Evolutionary conservation across 2,329 filamentous ascomycete genomes (phyloP).

Genomic region (Colletotrichum camelliae): DNA sequence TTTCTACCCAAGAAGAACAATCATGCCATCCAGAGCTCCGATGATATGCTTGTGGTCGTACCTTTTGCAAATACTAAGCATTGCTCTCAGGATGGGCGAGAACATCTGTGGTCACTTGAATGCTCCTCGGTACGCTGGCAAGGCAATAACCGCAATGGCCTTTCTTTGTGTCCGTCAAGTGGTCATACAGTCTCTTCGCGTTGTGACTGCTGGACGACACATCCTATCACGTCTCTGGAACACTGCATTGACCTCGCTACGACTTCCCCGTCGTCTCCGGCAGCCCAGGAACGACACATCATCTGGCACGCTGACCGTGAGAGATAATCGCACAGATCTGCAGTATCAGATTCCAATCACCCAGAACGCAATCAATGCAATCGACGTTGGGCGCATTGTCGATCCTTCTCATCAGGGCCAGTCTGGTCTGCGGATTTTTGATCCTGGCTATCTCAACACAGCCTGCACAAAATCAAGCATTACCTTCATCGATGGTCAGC

Average conservation of each 20-base stretch:
- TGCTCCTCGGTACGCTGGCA: background rate
- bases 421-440: background rate
- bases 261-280: background rate
- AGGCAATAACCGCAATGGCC: background rate
- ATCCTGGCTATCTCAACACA: slow-evolving; percentile 1
- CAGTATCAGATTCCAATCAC: background rate
- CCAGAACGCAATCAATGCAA: background rate
- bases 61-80: background rate
- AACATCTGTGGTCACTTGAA: background rate
- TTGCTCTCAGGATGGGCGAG: background rate
- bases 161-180: background rate
- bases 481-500: slow-evolving; percentile 36
- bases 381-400: background rate
- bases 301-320: background rate
- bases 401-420: background rate
- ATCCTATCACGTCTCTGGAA: background rate
- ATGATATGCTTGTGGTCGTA: background rate
- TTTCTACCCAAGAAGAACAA: background rate
- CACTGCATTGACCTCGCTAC: background rate
- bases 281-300: background rate
- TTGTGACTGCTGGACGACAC: background rate
- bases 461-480: slow-evolving; percentile 23
- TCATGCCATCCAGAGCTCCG: background rate
- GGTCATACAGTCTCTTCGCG: background rate
- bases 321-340: background rate